Percentiles rank a stretch among this genome's conserved stretches.
Conservation (phyloP, 2,329 filamentous ascomycete species). For the Annulohypoxylon truncatum region DNA sequence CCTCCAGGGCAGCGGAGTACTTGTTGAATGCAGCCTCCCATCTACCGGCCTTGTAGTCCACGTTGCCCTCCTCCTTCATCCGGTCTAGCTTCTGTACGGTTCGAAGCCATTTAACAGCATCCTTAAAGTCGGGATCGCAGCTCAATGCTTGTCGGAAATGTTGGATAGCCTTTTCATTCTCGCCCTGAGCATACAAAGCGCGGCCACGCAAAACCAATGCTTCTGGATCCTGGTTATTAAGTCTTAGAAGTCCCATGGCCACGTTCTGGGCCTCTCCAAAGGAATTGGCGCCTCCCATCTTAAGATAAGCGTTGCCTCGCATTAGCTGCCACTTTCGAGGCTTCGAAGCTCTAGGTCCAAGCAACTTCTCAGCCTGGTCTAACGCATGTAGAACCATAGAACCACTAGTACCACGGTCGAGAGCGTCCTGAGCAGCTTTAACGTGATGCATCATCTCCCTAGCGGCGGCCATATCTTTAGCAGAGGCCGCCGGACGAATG, state of each 20-base stretch:
- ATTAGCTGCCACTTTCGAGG: constrained; percentile 95
- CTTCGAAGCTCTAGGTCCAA: constrained; percentile 79
- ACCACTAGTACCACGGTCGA: constrained; percentile 79
- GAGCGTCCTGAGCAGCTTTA: constrained; percentile 79
- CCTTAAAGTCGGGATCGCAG: constrained; percentile 91
- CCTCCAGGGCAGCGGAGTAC: constrained; percentile 83
- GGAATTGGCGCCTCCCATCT: constrained; percentile 90
- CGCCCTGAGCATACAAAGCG: constrained; percentile 88
- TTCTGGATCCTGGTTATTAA: constrained; percentile 92
- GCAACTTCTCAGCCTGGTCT: constrained; percentile 85
- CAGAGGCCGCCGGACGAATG: constrained; percentile 82
- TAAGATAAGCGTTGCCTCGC: constrained; percentile 90
- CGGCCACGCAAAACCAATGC: constrained; percentile 89
- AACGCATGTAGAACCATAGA: constrained; percentile 94
- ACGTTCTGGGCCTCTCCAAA: constrained; percentile 93
- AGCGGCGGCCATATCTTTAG: constrained; percentile 86
- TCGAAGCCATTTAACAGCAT: constrained; percentile 87
- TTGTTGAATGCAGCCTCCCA: constrained; percentile 85
- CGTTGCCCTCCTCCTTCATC: constrained; percentile 94
- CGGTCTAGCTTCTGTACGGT: constrained; percentile 92
- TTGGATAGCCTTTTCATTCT: constrained; percentile 93
- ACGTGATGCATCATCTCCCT: constrained; percentile 87
- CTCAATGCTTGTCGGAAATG: constrained; percentile 90
- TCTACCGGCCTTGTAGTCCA: constrained; percentile 85
- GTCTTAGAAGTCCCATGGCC: constrained; percentile 85